Percentiles rank a stretch among this genome's conserved stretches.
Conservation (phyloP, 2,329 filamentous ascomycete genomes). For the Sporothrix dimorphospora region DNA sequence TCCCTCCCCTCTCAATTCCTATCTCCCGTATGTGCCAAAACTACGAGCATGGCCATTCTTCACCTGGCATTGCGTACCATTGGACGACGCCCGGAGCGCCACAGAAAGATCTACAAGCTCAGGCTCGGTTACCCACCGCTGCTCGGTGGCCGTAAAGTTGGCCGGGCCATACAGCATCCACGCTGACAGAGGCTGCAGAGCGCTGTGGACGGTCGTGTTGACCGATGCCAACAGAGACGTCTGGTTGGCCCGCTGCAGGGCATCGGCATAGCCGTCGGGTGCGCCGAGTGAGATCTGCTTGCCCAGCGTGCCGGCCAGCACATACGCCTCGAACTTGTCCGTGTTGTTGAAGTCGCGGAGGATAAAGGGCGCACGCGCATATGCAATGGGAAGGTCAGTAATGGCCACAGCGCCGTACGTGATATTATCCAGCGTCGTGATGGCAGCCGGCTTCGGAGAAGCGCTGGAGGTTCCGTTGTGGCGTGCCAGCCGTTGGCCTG, state of each 20-base stretch:
- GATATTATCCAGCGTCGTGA: constrained; percentile 30
- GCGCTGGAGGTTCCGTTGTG: background rate
- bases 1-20: background rate
- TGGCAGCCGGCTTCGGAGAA: constrained; percentile 18
- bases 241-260: constrained; percentile 39
- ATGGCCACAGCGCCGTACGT: constrained; percentile 40
- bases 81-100: background rate
- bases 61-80: constrained; percentile 16
- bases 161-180: constrained; percentile 49
- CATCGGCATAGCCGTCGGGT: constrained; percentile 39
- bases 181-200: constrained; percentile 43
- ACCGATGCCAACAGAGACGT: constrained; percentile 24
- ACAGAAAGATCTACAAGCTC: constrained; percentile 23
- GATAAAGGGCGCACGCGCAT: constrained; percentile 46
- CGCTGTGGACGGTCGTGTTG: constrained; percentile 34
- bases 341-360: constrained; percentile 42
- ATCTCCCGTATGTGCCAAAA: background rate
- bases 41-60: background rate
- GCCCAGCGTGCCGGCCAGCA: constrained; percentile 44
- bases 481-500: constrained; percentile 39
- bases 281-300: constrained; percentile 36
- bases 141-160: constrained; percentile 33
- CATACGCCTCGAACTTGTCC: constrained; percentile 40
- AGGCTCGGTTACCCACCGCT: constrained; percentile 26
- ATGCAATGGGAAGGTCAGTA: constrained; percentile 42